Conservation (phyloP, 371 early-diverging fungal species). For the Haplosporangium sp. region DNA sequence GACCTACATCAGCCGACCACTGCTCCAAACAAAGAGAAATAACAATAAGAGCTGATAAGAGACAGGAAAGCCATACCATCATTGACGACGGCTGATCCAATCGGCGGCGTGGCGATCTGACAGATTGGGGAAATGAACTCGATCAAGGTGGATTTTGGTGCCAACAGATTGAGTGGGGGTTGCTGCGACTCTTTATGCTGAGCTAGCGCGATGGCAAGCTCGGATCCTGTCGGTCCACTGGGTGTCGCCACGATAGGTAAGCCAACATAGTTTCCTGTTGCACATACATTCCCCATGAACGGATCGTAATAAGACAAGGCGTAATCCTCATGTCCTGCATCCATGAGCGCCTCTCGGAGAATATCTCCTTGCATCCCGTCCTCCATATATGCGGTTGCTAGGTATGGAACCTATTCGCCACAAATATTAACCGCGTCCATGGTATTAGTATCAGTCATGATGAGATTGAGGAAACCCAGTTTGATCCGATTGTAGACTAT, state of each 20-base stretch:
- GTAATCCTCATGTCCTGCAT: constrained; percentile 22
- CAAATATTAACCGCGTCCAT: background rate
- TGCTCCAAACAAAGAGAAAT: no score
- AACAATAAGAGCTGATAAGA: no score
- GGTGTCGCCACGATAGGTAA: constrained; percentile 37
- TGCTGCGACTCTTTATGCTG: constrained; percentile 20
- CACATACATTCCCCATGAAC: constrained; percentile 36
- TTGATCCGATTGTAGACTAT: background rate
- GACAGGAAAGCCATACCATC: constrained; percentile 2
- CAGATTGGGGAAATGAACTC: constrained; percentile 27
- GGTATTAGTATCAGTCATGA: no score
- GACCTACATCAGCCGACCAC: no score
- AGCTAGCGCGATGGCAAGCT: constrained; percentile 24
- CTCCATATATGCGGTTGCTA: constrained; percentile 8
- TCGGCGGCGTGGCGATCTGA: constrained; percentile 32
- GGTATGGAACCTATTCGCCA: constrained; percentile 14
- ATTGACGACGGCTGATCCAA: background rate
- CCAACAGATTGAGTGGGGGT: constrained; percentile 24
- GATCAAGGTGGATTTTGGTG: constrained; percentile 24
- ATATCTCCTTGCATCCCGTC: constrained; percentile 13
- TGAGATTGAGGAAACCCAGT: background rate
- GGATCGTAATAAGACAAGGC: constrained; percentile 29
- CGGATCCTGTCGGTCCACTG: constrained; percentile 25
- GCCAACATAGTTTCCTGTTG: constrained; percentile 14
- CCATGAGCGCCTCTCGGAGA: constrained; percentile 8